Evolutionary conservation across 306 rosid species (phyloP).

Genomic region (Lathyrus tuberosus): DNA sequence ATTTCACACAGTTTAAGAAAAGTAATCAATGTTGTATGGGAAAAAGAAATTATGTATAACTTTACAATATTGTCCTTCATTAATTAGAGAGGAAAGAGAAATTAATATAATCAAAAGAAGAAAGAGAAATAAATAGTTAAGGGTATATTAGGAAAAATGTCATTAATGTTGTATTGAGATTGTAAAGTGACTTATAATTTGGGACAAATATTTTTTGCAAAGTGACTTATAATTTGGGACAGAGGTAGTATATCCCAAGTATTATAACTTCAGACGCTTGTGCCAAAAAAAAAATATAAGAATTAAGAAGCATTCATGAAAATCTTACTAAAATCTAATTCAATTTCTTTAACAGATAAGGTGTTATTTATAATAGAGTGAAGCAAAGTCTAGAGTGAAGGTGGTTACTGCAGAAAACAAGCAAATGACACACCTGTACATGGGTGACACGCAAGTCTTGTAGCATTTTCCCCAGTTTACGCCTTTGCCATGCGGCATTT

Average conservation of each 20-base stretch:
- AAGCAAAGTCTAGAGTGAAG: constrained; percentile 3
- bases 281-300: background rate
- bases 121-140: no score
- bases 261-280: constrained; percentile 10
- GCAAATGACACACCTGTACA: constrained; percentile 68
- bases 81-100: no score
- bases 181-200: no score
- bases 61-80: no score
- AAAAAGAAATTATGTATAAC: no score
- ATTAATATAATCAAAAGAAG: no score
- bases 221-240: no score
- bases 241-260: background rate
- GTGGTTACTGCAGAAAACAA: constrained; percentile 21
- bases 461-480: constrained; percentile 93
- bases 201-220: no score
- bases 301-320: constrained; percentile 26
- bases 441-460: constrained; percentile 93
- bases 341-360: constrained; percentile 19
- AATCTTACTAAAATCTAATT: constrained; percentile 4
- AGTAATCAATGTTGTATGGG: no score
- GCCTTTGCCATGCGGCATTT: constrained; percentile 97
- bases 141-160: no score
- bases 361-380: constrained; percentile 19
- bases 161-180: no score
- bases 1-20: no score